phyloP scores from a whole-genome alignment of 2,329 filamentous ascomycete species.

The Neurospora sp. region DNA sequence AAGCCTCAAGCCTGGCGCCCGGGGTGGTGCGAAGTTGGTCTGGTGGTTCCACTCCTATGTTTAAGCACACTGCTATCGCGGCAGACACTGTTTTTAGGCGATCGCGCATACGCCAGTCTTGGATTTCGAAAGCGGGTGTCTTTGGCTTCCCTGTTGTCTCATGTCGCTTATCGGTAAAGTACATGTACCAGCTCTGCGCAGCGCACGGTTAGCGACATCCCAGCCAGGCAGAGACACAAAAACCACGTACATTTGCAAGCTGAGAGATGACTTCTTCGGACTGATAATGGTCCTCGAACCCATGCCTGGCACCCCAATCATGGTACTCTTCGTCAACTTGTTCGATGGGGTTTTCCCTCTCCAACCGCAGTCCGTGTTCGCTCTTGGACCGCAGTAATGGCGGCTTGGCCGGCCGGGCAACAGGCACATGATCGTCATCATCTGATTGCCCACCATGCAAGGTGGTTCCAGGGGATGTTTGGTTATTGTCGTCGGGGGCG shows the following conservation, averaged over 20 bases:
- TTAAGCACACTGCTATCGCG: constrained; percentile 85
- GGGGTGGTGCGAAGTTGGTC: constrained; percentile 94
- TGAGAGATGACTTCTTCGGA: constrained; percentile 82
- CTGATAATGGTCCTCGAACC: constrained; percentile 86
- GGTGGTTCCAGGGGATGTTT: constrained; percentile 7
- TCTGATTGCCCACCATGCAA: constrained; percentile 13
- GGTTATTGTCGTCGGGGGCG: constrained; percentile 32
- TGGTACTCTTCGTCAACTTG: constrained; percentile 31
- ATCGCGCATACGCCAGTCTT: constrained; percentile 97
- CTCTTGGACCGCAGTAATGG: constrained; percentile 47
- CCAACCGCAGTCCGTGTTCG: constrained; percentile 35
- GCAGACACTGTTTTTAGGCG: constrained; percentile 94
- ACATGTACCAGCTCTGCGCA: constrained; percentile 93
- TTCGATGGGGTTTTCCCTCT: constrained; percentile 13
- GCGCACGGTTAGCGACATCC: constrained; percentile 15
- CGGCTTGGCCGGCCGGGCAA: constrained; percentile 33
- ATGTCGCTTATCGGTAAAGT: constrained; percentile 96
- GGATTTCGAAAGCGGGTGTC: constrained; percentile 52
- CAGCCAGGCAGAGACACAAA: constrained; percentile 1
- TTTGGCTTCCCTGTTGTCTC: constrained; percentile 87
- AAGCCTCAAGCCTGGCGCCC: constrained; percentile 88
- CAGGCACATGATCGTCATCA: constrained; percentile 15
- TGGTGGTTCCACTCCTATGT: constrained; percentile 94
- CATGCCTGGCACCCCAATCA: constrained; percentile 61
- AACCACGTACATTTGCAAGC: constrained; percentile 59